A percentile compares a stretch with the other conserved stretches of the same genome.
Evolutionary conservation across 106 monocot species (phyloP).

Genomic region (Dendrobium chrysotoxum): DNA sequence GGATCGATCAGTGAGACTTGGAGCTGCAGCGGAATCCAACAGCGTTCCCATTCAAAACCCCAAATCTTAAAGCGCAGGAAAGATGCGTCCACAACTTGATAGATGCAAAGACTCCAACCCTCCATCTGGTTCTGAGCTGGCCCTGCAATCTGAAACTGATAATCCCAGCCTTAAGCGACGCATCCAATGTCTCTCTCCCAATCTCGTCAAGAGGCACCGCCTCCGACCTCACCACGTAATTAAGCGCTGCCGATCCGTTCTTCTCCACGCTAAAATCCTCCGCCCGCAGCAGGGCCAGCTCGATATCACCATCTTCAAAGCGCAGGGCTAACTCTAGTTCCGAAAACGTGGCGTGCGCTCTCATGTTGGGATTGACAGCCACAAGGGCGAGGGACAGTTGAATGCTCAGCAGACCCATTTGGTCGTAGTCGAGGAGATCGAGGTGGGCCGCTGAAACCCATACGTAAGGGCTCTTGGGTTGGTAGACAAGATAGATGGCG

Average conservation of each 20-base stretch:
- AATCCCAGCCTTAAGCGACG: conserved; percentile 24
- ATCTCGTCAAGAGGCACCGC: conserved; percentile 34
- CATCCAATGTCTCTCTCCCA: conserved; percentile 43
- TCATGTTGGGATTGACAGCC: conserved; percentile 57
- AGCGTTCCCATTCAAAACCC: conserved; percentile 33
- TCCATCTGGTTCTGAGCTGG: conserved; percentile 55
- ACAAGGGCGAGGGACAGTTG: conserved; percentile 26
- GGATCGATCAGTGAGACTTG: conserved; percentile 17
- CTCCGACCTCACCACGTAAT: conserved; percentile 37
- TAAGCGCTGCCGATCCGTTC: conserved; percentile 41
- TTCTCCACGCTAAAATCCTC: conserved; percentile 33
- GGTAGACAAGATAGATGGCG: conserved; percentile 54
- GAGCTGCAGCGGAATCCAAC: conserved; percentile 44
- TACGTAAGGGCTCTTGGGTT: conserved; percentile 64
- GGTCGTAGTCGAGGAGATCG: conserved; percentile 52
- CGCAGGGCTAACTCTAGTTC: conserved; percentile 17
- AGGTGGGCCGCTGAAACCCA: conserved; percentile 36
- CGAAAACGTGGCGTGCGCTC: conserved; percentile 42
- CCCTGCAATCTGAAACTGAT: conserved; percentile 49
- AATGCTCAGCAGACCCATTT: conserved; percentile 35
- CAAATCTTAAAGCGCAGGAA: conserved; percentile 46
- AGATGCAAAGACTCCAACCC: conserved; percentile 36
- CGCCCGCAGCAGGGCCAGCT: conserved; percentile 46
- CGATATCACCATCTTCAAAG: conserved; percentile 18
- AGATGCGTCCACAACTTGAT: conserved; percentile 42